Conservation (phyloP, 148 eudicot species). For the Cornus florida region DNA sequence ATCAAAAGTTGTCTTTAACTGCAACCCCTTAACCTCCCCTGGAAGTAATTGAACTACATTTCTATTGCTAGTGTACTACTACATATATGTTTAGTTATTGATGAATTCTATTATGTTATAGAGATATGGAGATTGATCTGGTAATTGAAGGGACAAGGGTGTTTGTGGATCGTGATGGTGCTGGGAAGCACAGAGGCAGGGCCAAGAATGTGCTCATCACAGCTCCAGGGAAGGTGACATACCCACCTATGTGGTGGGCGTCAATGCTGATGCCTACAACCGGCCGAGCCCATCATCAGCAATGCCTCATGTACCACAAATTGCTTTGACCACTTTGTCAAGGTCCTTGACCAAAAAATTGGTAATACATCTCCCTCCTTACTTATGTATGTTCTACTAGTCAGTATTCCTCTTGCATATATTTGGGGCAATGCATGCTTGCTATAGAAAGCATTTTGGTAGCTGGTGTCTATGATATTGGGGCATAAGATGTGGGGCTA, state of each 20-base stretch:
- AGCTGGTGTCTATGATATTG: too few species aligned
- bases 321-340: conserved; percentile 98
- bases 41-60: conserved; percentile 23
- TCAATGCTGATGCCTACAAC: conserved; percentile 35
- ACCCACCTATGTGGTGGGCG: conserved; percentile 71
- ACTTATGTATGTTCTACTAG: too few species aligned
- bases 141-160: conserved; percentile 98
- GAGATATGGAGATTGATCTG: conserved; percentile 79
- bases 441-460: too few species aligned
- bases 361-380: conserved; percentile 33
- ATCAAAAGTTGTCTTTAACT: conserved; percentile 73
- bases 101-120: conserved; percentile 19
- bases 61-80: not conserved
- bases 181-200: conserved; percentile 87
- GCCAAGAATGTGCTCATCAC: conserved; percentile 97
- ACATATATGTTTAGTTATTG: not conserved
- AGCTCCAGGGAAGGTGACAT: conserved; percentile 95
- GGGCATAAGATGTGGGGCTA: too few species aligned
- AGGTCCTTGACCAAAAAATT: conserved; percentile 91
- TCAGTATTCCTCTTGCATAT: too few species aligned
- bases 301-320: conserved; percentile 98
- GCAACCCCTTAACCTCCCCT: conserved; percentile 86
- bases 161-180: conserved; percentile 96
- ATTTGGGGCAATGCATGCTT: too few species aligned
- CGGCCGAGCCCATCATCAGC: conserved; percentile 71